A percentile compares a stretch with the other conserved stretches of the same genome.
Evolutionary conservation across 2,329 filamentous ascomycete species (phyloP).

Genomic region (Colletotrichum sansevieriae): DNA sequence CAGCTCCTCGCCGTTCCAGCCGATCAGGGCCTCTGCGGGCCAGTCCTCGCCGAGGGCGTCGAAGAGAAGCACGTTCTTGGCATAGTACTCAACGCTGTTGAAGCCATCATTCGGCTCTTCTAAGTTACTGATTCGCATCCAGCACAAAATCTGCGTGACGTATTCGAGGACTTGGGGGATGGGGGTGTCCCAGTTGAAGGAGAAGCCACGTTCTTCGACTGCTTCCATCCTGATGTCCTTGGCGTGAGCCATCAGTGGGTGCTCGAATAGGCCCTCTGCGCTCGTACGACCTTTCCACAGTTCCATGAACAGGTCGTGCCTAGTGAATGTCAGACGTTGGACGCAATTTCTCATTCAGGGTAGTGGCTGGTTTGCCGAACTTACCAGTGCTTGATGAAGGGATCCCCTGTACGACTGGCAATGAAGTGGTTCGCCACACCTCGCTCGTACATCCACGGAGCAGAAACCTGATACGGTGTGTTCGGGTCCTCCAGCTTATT

Average conservation of each 20-base stretch:
- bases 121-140: slow-evolving; percentile 48
- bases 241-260: slow-evolving; percentile 48
- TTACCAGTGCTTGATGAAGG: slow-evolving; percentile 54
- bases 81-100: slow-evolving; percentile 43
- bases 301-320: slow-evolving; percentile 51
- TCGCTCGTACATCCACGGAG: slow-evolving; percentile 45
- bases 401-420: slow-evolving; percentile 53
- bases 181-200: slow-evolving; percentile 51
- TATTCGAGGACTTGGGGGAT: slow-evolving; percentile 52
- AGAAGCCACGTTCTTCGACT: slow-evolving; percentile 42
- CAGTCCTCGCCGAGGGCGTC: slow-evolving; percentile 13
- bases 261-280: slow-evolving; percentile 44
- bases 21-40: slow-evolving; percentile 19
- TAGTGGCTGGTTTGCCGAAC: not conserved
- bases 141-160: slow-evolving; percentile 54
- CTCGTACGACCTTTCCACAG: slow-evolving; percentile 48
- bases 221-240: slow-evolving; percentile 46
- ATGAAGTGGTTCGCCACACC: slow-evolving; percentile 49
- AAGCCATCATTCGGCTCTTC: slow-evolving; percentile 46
- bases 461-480: slow-evolving; percentile 49
- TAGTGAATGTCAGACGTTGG: slow-evolving; percentile 39
- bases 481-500: slow-evolving; percentile 50
- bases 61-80: slow-evolving; percentile 20
- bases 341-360: not conserved
- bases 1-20: slow-evolving; percentile 27